These are phyloP conservation scores for Sclerotinia subarctica DNA, from an alignment of 2,329 filamentous ascomycete genomes.

Conservation along the genomic window DNA sequence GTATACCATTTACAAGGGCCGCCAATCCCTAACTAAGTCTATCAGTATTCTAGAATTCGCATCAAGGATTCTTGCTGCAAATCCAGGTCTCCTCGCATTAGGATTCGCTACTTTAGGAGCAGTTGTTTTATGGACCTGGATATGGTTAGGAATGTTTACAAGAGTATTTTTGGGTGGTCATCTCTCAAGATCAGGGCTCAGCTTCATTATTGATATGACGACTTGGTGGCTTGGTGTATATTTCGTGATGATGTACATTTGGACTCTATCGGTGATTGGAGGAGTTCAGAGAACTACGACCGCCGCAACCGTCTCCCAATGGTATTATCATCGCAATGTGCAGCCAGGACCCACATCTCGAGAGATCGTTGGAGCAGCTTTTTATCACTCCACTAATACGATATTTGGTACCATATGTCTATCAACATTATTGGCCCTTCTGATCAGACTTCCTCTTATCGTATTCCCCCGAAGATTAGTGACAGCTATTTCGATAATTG, in stretches of 20 bases:
- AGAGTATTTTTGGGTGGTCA: conserved; percentile 92
- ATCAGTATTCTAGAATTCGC: conserved; percentile 90
- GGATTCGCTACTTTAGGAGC: conserved; percentile 73
- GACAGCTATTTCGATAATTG: conserved; percentile 63
- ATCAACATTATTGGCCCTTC: conserved; percentile 75
- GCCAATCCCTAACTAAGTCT: conserved; percentile 76
- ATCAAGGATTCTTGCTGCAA: conserved; percentile 80
- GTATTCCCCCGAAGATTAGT: conserved; percentile 71
- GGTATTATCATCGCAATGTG: conserved; percentile 95
- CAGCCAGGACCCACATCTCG: conserved; percentile 72
- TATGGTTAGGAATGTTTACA: conserved; percentile 96
- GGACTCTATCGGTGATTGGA: conserved; percentile 84
- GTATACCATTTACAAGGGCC: conserved; percentile 76
- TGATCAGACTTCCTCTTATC: conserved; percentile 80
- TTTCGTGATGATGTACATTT: conserved; percentile 92
- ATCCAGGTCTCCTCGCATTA: conserved; percentile 77
- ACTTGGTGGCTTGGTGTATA: conserved; percentile 95
- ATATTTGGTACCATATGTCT: conserved; percentile 91
- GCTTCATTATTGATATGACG: conserved; percentile 78
- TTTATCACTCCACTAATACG: conserved; percentile 77
- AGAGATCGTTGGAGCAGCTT: conserved; percentile 78
- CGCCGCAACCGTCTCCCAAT: conserved; percentile 92
- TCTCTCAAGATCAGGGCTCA: conserved; percentile 58
- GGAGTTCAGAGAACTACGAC: conserved; percentile 89
- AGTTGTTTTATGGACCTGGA: conserved; percentile 88